Conservation (phyloP, 768 basidiomycete genomes). For the Botryobasidium botryosum region DNA sequence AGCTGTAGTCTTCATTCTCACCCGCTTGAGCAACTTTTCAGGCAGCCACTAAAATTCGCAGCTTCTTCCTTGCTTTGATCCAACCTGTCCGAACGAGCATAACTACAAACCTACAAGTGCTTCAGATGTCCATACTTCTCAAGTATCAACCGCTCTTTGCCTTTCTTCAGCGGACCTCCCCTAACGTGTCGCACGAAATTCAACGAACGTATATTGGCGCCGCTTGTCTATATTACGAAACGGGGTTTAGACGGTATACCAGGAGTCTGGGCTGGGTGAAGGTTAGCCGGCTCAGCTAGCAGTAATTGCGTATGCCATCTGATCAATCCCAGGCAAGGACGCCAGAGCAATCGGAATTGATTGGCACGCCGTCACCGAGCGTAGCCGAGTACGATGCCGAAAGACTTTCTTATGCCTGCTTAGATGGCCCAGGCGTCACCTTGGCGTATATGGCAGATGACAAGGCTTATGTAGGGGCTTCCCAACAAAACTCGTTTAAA, state of each 20-base stretch:
- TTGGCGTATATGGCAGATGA: conserved; percentile 83
- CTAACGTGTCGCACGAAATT: conserved; percentile 68
- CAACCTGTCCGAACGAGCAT: conserved; percentile 69
- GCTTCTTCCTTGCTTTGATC: conserved; percentile 69
- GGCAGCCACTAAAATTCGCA: conserved; percentile 80
- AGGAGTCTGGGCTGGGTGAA: conserved; percentile 67
- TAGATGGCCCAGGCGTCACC: conserved; percentile 67
- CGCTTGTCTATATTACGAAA: conserved; percentile 87
- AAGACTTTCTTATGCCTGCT: conserved; percentile 46
- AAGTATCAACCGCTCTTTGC: conserved; percentile 69
- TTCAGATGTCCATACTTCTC: conserved; percentile 73
- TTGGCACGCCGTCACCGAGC: conserved; percentile 33
- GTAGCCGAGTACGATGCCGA: conserved; percentile 28
- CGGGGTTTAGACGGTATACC: conserved; percentile 79
- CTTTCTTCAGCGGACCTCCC: conserved; percentile 73
- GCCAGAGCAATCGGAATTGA: conserved; percentile 49
- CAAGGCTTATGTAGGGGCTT: conserved; percentile 55
- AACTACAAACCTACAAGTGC: conserved; percentile 81
- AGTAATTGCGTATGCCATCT: no score
- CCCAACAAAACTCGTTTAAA: conserved; percentile 36
- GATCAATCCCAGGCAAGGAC: conserved; percentile 35
- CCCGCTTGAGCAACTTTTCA: conserved; percentile 17
- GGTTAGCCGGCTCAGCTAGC: no score
- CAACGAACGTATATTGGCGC: conserved; percentile 72
- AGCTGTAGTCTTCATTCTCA: background rate